Conservation (phyloP, 345 rosid species). For the Kandelia obovata region DNA sequence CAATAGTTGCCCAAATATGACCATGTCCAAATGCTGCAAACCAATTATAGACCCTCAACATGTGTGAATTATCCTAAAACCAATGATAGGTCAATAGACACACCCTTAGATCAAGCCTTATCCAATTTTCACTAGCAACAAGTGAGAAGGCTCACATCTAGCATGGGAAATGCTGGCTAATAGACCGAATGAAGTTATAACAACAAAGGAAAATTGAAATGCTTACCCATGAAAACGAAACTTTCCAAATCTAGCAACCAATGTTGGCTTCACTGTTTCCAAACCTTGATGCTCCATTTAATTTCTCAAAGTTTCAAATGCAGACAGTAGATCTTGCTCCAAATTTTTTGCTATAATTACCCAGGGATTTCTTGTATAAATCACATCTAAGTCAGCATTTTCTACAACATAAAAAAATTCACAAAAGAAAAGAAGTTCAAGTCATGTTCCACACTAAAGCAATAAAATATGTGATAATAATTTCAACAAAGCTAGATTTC, state of each 20-base stretch:
- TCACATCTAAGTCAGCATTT: constrained; percentile 16
- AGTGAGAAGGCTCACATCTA: background rate
- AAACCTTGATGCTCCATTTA: constrained; percentile 14
- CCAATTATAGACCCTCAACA: no score
- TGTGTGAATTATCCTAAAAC: no score
- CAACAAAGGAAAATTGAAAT: background rate
- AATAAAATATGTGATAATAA: background rate
- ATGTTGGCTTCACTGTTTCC: constrained; percentile 32
- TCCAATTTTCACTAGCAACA: no score
- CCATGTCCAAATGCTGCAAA: no score
- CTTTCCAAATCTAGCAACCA: constrained; percentile 64
- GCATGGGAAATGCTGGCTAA: background rate
- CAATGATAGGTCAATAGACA: no score
- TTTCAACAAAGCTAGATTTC: background rate
- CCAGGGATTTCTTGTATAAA: constrained; percentile 32
- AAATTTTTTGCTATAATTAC: constrained; percentile 42
- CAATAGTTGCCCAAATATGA: no score
- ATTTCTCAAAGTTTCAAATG: constrained; percentile 35
- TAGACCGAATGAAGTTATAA: constrained; percentile 2
- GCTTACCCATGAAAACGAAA: constrained; percentile 43
- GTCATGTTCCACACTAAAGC: no score
- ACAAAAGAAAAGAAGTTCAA: no score
- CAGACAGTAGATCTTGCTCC: constrained; percentile 40
- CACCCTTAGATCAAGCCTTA: no score
- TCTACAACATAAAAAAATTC: constrained; percentile 4